These are phyloP conservation scores for Acanthamoeba sp. DNA, from an alignment of 208 protist species.

Conservation along the genomic window DNA sequence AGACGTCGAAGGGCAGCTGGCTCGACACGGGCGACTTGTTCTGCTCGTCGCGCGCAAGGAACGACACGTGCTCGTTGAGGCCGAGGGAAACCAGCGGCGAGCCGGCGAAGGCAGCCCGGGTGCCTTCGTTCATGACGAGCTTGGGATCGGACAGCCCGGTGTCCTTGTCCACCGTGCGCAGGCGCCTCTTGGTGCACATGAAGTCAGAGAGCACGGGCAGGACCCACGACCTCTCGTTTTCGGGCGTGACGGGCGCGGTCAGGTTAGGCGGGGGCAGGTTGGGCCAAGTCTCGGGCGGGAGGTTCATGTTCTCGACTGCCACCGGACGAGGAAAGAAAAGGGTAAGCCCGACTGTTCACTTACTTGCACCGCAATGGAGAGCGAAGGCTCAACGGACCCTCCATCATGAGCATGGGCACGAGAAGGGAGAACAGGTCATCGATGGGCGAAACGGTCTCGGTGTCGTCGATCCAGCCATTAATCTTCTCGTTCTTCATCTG, in stretches of 20 bases:
- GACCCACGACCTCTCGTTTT: constrained; percentile 65
- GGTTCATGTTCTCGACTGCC: constrained; percentile 70
- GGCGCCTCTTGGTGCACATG: constrained; percentile 62
- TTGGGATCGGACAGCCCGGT: not conserved
- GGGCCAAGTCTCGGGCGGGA: constrained; percentile 63
- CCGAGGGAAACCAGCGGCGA: constrained; percentile 47
- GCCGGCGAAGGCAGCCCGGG: constrained; percentile 24
- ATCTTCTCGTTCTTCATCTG: constrained; percentile 75
- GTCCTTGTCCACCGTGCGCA: constrained; percentile 29
- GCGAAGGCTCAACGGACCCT: not conserved
- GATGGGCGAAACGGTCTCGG: constrained; percentile 63
- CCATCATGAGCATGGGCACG: constrained; percentile 76
- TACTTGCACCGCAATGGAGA: too few relatives aligned
- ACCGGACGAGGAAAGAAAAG: not conserved
- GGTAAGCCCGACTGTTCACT: too few relatives aligned
- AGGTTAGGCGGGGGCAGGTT: constrained; percentile 57
- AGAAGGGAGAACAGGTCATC: constrained; percentile 74
- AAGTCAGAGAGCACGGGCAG: constrained; percentile 75
- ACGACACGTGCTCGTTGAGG: constrained; percentile 53
- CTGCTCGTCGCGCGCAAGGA: constrained; percentile 49
- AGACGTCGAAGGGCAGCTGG: constrained; percentile 90
- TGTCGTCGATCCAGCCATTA: constrained; percentile 75
- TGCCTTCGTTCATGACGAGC: constrained; percentile 29
- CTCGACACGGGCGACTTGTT: constrained; percentile 55
- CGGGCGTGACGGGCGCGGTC: constrained; percentile 41